A percentile compares a stretch with the other conserved stretches of the same genome.
These are phyloP conservation scores for Phaeoacremonium minimum DNA, from an alignment of 2,329 filamentous ascomycete species.

Conservation along the genomic window DNA sequence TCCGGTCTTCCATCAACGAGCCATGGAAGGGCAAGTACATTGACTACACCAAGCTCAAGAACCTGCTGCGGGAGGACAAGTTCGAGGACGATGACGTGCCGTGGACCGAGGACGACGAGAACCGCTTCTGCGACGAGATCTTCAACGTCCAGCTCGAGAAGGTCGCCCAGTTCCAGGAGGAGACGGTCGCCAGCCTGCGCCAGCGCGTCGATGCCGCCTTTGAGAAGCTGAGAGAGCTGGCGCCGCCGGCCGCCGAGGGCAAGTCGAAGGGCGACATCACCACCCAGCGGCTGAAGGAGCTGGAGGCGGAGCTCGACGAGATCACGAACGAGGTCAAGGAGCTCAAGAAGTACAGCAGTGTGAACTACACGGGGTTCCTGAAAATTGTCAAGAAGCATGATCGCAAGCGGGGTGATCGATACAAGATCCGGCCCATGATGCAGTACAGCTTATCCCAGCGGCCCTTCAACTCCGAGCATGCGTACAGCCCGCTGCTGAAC, in stretches of 20 bases:
- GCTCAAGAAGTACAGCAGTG: conserved; percentile 88
- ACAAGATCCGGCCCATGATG: conserved; percentile 87
- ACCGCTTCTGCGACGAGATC: conserved; percentile 88
- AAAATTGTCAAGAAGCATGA: conserved; percentile 99
- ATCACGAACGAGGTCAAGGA: conserved; percentile 91
- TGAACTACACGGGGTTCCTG: conserved; percentile 97
- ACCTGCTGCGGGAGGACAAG: conserved; percentile 74
- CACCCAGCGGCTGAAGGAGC: conserved; percentile 58
- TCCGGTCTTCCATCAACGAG: conserved; percentile 72
- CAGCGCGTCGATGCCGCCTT: conserved; percentile 51
- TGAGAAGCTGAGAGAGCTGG: conserved; percentile 75
- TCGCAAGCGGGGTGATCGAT: conserved; percentile 79
- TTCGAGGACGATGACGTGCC: conserved; percentile 55
- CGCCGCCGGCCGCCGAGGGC: conserved; percentile 38
- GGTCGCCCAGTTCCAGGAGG: conserved; percentile 82
- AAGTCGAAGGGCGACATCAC: conserved; percentile 43
- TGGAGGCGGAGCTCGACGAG: conserved; percentile 74
- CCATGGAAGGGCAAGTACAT: conserved; percentile 95
- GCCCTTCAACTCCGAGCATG: conserved; percentile 88
- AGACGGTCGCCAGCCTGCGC: conserved; percentile 60
- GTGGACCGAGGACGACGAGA: conserved; percentile 95
- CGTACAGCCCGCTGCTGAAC: conserved; percentile 85
- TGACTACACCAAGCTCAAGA: conserved; percentile 91
- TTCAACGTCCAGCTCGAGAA: conserved; percentile 94
- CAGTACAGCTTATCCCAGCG: conserved; percentile 83